Conservation (phyloP, 139 green algal species). For the Picochlorum costavermella region DNA sequence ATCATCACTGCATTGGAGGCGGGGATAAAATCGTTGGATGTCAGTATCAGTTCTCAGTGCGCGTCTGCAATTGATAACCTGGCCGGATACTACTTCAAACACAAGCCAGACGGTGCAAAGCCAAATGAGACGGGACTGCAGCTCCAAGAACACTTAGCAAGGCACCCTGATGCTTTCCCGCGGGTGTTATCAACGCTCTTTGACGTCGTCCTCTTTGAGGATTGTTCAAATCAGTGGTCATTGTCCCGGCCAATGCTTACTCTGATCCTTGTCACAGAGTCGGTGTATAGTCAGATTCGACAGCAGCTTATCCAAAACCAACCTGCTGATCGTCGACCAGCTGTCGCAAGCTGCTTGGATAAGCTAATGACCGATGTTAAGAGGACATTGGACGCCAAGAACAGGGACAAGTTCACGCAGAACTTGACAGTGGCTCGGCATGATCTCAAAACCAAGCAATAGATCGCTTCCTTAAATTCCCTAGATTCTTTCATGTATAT, state of each 20-base stretch:
- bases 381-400: constrained; percentile 85
- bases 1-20: constrained; percentile 72
- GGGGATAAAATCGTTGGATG: constrained; percentile 77
- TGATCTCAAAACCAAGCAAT: constrained; percentile 55
- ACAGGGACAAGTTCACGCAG: constrained; percentile 97
- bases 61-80: constrained; percentile 88
- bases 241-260: constrained; percentile 89
- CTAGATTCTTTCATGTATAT: not conserved
- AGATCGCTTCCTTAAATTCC: not conserved
- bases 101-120: constrained; percentile 26
- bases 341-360: constrained; percentile 71
- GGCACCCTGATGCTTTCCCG: constrained; percentile 53
- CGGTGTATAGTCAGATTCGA: constrained; percentile 62
- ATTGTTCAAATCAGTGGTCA: constrained; percentile 95
- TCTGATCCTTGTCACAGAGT: constrained; percentile 91
- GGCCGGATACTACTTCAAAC: constrained; percentile 73
- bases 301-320: constrained; percentile 57
- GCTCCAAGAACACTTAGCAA: constrained; percentile 49
- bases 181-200: constrained; percentile 76
- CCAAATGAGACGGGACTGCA: constrained; percentile 35
- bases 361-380: constrained; percentile 89
- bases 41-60: constrained; percentile 65
- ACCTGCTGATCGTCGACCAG: constrained; percentile 46
- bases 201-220: constrained; percentile 96
- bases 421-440: constrained; percentile 90